Evolutionary conservation across 208 protist genomes (phyloP).

Genomic region (Leishmania gerbilli): DNA sequence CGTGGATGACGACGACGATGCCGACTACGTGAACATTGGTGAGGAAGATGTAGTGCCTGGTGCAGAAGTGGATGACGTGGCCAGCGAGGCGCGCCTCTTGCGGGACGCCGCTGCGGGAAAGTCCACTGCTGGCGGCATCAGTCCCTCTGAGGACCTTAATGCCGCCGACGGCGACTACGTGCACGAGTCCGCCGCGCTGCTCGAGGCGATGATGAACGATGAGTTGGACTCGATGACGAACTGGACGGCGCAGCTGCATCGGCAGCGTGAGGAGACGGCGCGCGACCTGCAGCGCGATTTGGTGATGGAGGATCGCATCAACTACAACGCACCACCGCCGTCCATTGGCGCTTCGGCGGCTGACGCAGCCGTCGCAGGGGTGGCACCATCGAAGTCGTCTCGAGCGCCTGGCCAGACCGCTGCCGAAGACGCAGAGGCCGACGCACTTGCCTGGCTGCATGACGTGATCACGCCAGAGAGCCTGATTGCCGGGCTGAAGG

Average conservation of each 20-base stretch:
- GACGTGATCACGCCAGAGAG: slow-evolving; percentile 72
- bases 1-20: slow-evolving; percentile 40
- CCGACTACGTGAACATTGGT: slow-evolving; percentile 41
- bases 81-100: slow-evolving; percentile 40
- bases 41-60: slow-evolving; percentile 39
- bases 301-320: slow-evolving; percentile 57
- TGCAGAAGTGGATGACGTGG: slow-evolving; percentile 67
- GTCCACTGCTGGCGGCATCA: background rate
- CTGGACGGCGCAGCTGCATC: slow-evolving; percentile 19
- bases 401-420: slow-evolving; percentile 5
- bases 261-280: slow-evolving; percentile 28
- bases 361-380: background rate
- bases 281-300: slow-evolving; percentile 50
- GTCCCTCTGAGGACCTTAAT: slow-evolving; percentile 11
- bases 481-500: slow-evolving; percentile 24
- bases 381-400: background rate
- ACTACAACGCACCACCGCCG: slow-evolving; percentile 44
- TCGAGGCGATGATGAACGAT: slow-evolving; percentile 79
- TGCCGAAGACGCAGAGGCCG: slow-evolving; percentile 33
- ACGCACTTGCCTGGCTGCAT: slow-evolving; percentile 85
- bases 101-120: slow-evolving; percentile 16
- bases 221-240: slow-evolving; percentile 35
- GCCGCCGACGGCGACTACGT: slow-evolving; percentile 55
- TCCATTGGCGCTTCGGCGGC: background rate
- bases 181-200: slow-evolving; percentile 74